These are phyloP conservation scores for Odonthalia washingtoniensis DNA, from an alignment of 31 red algal genomes.

Conservation along the genomic window DNA sequence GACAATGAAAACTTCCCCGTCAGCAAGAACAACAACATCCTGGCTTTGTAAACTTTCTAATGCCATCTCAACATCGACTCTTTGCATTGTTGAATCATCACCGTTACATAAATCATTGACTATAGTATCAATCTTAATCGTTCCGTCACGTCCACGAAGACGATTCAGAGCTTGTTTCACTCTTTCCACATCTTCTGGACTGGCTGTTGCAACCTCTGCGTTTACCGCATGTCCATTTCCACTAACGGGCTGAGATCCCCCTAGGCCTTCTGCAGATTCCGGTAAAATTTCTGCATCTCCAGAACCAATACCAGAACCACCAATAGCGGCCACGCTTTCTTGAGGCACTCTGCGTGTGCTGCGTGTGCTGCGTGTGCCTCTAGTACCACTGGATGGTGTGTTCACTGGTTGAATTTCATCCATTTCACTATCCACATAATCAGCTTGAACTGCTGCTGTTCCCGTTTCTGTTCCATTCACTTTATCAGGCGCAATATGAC, in stretches of 20 bases:
- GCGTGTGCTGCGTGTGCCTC: conserved; percentile 28
- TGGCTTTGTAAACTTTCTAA: conserved; percentile 41
- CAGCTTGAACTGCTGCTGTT: conserved; percentile 3
- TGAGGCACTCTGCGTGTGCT: not conserved
- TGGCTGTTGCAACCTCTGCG: not conserved
- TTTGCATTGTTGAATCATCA: conserved; percentile 27
- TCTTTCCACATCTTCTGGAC: conserved; percentile 23
- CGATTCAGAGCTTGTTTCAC: conserved; percentile 55
- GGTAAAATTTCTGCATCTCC: conserved; percentile 23
- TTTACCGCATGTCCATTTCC: not conserved
- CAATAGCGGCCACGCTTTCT: conserved; percentile 1
- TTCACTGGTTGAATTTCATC: conserved; percentile 18
- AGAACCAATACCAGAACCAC: not conserved
- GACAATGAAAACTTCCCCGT: conserved; percentile 71
- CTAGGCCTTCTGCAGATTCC: conserved; percentile 52
- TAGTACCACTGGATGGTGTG: too few species aligned
- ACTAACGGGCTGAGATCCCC: conserved; percentile 7
- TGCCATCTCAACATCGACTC: conserved; percentile 26
- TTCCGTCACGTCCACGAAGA: conserved; percentile 52
- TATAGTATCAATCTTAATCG: conserved; percentile 40
- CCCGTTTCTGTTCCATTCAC: not conserved
- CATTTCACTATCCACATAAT: conserved; percentile 44
- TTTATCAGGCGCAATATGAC: too few species aligned
- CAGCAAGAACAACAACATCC: conserved; percentile 62
- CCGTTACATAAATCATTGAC: conserved; percentile 21